Percentiles rank a stretch among this genome's conserved stretches.
phyloP scores from a whole-genome alignment of 805 yeast genomes.

The Candida gorgasii region DNA sequence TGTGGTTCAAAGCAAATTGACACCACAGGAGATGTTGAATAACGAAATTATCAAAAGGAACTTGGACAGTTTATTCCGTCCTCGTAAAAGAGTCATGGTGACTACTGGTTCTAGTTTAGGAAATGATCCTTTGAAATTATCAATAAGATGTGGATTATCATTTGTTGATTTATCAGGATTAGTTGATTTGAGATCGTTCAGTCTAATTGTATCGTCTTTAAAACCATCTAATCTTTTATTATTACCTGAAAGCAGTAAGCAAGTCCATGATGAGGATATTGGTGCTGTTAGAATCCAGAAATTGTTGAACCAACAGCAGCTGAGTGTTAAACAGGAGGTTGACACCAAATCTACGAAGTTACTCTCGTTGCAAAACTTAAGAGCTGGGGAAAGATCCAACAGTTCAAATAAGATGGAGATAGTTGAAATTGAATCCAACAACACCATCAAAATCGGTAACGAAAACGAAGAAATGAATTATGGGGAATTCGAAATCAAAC shows the following conservation, averaged over 20 bases:
- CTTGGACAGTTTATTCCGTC: conserved; percentile 52
- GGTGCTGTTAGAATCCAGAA: conserved; percentile 29
- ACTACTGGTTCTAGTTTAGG: conserved; percentile 21
- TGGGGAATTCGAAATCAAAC: conserved; percentile 56
- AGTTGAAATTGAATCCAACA: conserved; percentile 36
- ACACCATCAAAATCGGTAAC: conserved; percentile 50
- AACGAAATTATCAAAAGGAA: conserved; percentile 40
- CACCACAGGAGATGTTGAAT: conserved; percentile 46
- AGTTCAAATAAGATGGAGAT: conserved; percentile 29
- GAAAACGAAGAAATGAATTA: conserved; percentile 36
- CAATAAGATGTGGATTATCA: conserved; percentile 68
- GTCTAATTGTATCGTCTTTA: conserved; percentile 72
- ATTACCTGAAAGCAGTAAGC: conserved; percentile 44
- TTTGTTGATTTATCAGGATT: conserved; percentile 81
- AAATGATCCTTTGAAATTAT: conserved; percentile 17
- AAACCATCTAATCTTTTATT: conserved; percentile 75
- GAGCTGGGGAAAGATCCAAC: conserved; percentile 24
- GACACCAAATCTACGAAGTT: conserved; percentile 25
- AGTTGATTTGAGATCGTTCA: conserved; percentile 79
- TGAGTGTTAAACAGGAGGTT: conserved; percentile 24
- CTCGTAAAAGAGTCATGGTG: conserved; percentile 44
- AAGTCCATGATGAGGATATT: conserved; percentile 21
- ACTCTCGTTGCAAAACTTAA: conserved; percentile 31
- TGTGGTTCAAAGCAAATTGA: conserved; percentile 29
- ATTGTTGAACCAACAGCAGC: conserved; percentile 33